A percentile compares a stretch with the other conserved stretches of the same genome.
phyloP scores from a whole-genome alignment of 192 early-diverging fungal species.

The Backusella morwellensis region DNA sequence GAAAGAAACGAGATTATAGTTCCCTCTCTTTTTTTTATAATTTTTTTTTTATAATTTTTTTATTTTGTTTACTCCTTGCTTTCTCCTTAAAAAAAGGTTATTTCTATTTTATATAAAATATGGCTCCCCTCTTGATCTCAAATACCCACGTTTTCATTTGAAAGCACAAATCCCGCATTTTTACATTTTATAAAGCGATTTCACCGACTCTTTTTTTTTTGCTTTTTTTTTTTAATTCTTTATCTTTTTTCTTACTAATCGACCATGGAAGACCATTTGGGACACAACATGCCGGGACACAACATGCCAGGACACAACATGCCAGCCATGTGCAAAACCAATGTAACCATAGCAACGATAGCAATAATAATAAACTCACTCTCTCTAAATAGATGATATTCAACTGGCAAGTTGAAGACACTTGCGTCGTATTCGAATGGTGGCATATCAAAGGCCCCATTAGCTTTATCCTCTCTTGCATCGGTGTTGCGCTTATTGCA shows the following conservation, averaged over 20 bases:
- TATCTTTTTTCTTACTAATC: neutral
- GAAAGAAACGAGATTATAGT: neutral
- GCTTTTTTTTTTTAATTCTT: neutral
- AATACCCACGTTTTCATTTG: neutral
- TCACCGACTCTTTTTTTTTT: neutral
- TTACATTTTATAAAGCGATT: neutral
- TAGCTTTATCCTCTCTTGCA: conserved; percentile 58
- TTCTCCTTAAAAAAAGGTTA: neutral
- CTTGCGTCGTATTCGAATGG: conserved; percentile 75
- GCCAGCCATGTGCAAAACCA: conserved; percentile 7
- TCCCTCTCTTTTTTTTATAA: neutral
- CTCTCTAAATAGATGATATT: conserved; percentile 60
- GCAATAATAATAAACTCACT: neutral
- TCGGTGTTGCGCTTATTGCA: conserved; percentile 48
- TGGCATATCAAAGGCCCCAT: conserved; percentile 63
- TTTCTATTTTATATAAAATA: neutral
- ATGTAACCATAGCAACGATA: neutral
- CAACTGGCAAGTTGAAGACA: conserved; percentile 74
- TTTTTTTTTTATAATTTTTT: neutral
- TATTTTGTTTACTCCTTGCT: neutral
- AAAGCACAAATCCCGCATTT: neutral
- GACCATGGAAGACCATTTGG: neutral
- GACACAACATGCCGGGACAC: neutral
- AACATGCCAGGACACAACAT: neutral
- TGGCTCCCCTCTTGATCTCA: neutral